Conservation (phyloP, 1,284 basidiomycete genomes). For the Blastosporella zonata region DNA sequence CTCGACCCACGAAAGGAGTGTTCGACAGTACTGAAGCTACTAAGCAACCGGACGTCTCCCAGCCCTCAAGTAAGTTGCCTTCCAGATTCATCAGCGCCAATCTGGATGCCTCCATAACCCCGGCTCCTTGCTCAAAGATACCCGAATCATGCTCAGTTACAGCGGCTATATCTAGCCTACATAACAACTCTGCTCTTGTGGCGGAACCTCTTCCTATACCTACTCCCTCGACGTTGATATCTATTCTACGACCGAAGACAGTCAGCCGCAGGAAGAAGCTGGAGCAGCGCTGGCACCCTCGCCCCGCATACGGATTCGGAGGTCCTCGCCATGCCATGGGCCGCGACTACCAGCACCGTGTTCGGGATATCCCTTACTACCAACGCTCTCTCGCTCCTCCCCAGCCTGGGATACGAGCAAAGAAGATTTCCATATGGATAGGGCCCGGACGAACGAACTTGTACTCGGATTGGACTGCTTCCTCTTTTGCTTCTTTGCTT, state of each 20-base stretch:
- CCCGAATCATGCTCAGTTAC: not conserved
- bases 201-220: not conserved
- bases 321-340: not conserved
- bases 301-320: not conserved
- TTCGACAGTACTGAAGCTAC: too few relatives aligned
- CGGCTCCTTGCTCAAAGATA: not conserved
- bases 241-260: not conserved
- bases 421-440: too few relatives aligned
- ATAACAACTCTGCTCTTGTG: not conserved
- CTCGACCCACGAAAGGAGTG: too few relatives aligned
- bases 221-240: not conserved
- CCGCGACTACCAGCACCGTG: not conserved
- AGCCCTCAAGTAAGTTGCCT: not conserved
- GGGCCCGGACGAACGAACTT: too few relatives aligned
- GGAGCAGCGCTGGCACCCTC: not conserved
- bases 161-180: not conserved
- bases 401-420: not conserved
- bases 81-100: not conserved
- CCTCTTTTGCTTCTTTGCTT: too few relatives aligned
- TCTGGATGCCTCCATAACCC: not conserved
- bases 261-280: not conserved
- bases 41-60: too few relatives aligned
- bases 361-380: not conserved
- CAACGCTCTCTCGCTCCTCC: conserved; percentile 1
- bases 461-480: too few relatives aligned